Evolutionary conservation across 164 flowering plant genomes (phyloP).

Genomic region (Nelumbo lutea): DNA sequence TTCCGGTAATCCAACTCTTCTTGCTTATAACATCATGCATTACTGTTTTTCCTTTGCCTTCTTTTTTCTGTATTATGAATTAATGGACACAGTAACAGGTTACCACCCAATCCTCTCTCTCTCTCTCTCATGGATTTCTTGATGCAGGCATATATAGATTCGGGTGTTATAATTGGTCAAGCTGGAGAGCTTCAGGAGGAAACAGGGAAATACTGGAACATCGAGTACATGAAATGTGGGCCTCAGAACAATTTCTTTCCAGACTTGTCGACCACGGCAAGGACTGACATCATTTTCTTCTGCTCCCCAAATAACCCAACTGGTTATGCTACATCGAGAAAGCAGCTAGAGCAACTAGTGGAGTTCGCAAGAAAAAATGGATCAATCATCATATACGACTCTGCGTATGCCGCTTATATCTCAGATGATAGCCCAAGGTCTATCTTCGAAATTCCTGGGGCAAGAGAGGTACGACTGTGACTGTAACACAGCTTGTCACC

Average conservation of each 20-base stretch:
- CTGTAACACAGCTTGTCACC: too few species aligned
- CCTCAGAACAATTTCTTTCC: slow-evolving; percentile 72
- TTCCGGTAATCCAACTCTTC: slow-evolving; percentile 47
- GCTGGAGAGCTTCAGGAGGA: slow-evolving; percentile 42
- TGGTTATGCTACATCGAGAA: slow-evolving; percentile 62
- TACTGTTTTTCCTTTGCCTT: too few species aligned
- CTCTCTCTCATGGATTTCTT: neutral
- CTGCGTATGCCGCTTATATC: slow-evolving; percentile 74
- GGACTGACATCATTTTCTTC: slow-evolving; percentile 76
- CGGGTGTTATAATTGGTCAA: slow-evolving; percentile 76
- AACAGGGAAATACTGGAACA: slow-evolving; percentile 46
- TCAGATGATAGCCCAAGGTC: slow-evolving; percentile 70
- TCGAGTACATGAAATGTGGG: slow-evolving; percentile 70
- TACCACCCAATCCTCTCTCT: too few species aligned
- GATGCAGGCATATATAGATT: slow-evolving; percentile 74
- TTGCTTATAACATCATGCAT: too few species aligned
- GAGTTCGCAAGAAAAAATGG: slow-evolving; percentile 69
- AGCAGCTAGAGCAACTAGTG: slow-evolving; percentile 68
- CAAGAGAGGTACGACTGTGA: slow-evolving; percentile 48
- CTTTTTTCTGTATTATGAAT: too few species aligned
- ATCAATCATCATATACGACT: slow-evolving; percentile 77
- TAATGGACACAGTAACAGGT: too few species aligned
- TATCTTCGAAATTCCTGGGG: slow-evolving; percentile 80
- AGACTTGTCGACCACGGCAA: slow-evolving; percentile 39
- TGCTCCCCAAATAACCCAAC: slow-evolving; percentile 97